Conservation (phyloP, 306 rosid species). For the Parietaria judaica region DNA sequence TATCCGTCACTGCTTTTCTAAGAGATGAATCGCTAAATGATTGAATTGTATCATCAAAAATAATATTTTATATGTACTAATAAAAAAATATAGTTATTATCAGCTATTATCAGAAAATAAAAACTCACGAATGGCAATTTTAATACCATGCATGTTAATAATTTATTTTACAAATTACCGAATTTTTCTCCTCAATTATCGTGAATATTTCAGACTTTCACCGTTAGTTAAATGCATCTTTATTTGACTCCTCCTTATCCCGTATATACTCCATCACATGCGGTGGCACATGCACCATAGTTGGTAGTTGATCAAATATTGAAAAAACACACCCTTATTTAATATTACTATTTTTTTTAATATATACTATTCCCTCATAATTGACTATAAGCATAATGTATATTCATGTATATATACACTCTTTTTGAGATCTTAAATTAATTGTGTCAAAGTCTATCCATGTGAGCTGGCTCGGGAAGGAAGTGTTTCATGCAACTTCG, state of each 20-base stretch:
- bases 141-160: too few species aligned
- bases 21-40: too few species aligned
- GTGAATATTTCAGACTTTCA: too few species aligned
- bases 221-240: background rate
- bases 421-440: background rate
- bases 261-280: background rate
- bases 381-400: background rate
- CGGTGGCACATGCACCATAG: constrained; percentile 1
- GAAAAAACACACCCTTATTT: constrained; percentile 1
- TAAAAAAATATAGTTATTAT: too few species aligned
- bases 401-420: background rate
- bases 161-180: too few species aligned
- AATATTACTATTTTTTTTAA: background rate
- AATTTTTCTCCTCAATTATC: too few species aligned
- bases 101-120: too few species aligned
- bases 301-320: constrained; percentile 5
- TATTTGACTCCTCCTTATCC: background rate
- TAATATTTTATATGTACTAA: too few species aligned
- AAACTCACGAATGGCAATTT: too few species aligned
- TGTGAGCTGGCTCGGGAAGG: constrained; percentile 10
- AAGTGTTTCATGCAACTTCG: background rate
- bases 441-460: background rate
- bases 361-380: background rate
- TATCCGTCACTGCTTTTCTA: too few species aligned
- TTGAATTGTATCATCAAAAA: too few species aligned